Conservation (phyloP, 345 rosid species). For the Pelargonium nanum region DNA sequence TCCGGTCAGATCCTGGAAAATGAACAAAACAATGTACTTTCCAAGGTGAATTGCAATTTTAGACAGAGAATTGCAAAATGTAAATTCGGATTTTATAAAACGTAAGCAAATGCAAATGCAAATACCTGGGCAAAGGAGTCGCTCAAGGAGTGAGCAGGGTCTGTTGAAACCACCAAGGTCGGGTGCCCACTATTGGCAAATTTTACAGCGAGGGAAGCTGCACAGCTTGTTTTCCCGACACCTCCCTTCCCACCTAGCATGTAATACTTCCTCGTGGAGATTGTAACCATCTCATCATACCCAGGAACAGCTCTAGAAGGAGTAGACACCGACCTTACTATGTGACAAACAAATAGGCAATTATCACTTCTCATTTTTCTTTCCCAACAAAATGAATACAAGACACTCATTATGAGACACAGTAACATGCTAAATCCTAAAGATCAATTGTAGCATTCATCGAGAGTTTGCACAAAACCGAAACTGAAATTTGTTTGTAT, state of each 20-base stretch:
- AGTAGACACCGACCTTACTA: slow-evolving; percentile 47
- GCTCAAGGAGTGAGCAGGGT: slow-evolving; percentile 79
- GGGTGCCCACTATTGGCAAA: slow-evolving; percentile 76
- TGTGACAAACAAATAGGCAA: slow-evolving; percentile 11
- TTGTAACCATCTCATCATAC: slow-evolving; percentile 47
- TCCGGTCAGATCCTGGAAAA: slow-evolving; percentile 56
- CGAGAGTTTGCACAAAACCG: background rate
- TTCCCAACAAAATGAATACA: no score
- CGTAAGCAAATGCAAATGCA: background rate
- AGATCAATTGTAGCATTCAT: background rate
- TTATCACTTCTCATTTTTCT: background rate
- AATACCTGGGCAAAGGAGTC: slow-evolving; percentile 66
- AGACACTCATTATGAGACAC: no score
- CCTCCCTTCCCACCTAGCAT: slow-evolving; percentile 82
- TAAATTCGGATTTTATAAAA: background rate
- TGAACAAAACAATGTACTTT: slow-evolving; percentile 5
- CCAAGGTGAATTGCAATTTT: background rate
- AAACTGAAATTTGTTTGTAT: background rate
- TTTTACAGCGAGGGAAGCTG: slow-evolving; percentile 77
- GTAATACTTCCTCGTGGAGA: slow-evolving; percentile 41
- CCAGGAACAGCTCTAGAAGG: slow-evolving; percentile 28
- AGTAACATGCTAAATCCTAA: no score
- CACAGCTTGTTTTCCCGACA: slow-evolving; percentile 84
- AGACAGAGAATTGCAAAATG: background rate
- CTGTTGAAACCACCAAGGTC: slow-evolving; percentile 71